Percentiles rank a stretch among this genome's conserved stretches.
Conservation (phyloP, 768 basidiomycete species). For the Favolaschia claudopus region DNA sequence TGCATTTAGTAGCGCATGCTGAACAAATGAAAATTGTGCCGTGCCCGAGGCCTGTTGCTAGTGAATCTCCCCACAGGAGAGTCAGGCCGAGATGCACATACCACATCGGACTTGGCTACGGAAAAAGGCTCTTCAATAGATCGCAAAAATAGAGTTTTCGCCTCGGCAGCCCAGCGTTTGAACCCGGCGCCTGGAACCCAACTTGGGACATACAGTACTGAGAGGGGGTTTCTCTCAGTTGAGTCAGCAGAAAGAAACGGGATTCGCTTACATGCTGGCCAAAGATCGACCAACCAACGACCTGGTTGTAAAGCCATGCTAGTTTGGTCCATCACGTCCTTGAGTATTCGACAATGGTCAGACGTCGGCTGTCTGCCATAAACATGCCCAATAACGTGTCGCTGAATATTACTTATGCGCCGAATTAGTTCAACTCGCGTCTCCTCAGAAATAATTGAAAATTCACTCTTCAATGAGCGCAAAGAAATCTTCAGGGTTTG, state of each 20-base stretch:
- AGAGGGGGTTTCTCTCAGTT: too few relatives aligned
- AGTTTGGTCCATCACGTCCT: constrained; percentile 2
- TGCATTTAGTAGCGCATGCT: neutral
- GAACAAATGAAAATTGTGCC: neutral
- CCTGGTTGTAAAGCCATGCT: constrained; percentile 30
- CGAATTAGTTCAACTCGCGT: too few relatives aligned
- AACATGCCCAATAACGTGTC: too few relatives aligned
- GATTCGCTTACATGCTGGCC: constrained; percentile 25
- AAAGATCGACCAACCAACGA: constrained; percentile 36
- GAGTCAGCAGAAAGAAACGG: neutral
- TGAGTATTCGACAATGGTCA: neutral
- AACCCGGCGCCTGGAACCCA: constrained; percentile 39
- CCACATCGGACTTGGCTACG: neutral
- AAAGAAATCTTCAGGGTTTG: neutral
- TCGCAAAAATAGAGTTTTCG: neutral
- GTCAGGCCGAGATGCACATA: too few relatives aligned
- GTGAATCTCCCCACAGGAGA: too few relatives aligned
- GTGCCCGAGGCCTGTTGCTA: neutral
- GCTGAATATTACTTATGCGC: too few relatives aligned
- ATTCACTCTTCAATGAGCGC: neutral
- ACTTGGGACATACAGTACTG: constrained; percentile 34
- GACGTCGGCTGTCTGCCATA: constrained; percentile 1
- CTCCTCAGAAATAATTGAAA: too few relatives aligned
- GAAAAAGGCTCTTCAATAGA: constrained; percentile 2
- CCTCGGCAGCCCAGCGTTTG: constrained; percentile 25